Conservation (phyloP, 768 basidiomycete species). For the Tulasnella calospora region DNA sequence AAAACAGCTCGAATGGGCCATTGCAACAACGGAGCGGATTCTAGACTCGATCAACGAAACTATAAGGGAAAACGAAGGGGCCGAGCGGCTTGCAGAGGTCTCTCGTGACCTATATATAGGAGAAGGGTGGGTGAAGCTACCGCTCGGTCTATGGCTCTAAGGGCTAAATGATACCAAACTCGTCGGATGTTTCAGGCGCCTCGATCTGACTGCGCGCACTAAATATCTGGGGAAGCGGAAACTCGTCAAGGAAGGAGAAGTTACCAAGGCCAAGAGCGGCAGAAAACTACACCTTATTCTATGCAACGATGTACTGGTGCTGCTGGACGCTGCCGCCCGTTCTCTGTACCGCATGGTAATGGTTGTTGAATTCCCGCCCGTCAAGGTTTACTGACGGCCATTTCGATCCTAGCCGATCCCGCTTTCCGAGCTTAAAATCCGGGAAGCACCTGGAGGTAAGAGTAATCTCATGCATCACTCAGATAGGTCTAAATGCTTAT, state of each 20-base stretch:
- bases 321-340: conserved; percentile 67
- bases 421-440: conserved; percentile 32
- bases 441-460: conserved; percentile 12
- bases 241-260: conserved; percentile 70
- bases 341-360: conserved; percentile 80
- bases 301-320: conserved; percentile 84
- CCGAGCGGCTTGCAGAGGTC: conserved; percentile 65
- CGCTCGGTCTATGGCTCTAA: background rate
- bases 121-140: conserved; percentile 53
- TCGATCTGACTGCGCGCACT: conserved; percentile 89
- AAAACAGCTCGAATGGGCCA: conserved; percentile 48
- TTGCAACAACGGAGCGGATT: conserved; percentile 64
- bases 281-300: conserved; percentile 70
- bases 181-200: conserved; percentile 47
- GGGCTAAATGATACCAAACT: background rate
- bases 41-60: conserved; percentile 81
- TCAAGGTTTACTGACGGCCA: conserved; percentile 1
- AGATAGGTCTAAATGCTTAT: background rate
- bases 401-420: conserved; percentile 32
- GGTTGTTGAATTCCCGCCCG: conserved; percentile 21
- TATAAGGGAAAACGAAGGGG: conserved; percentile 76
- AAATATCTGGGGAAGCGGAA: conserved; percentile 74
- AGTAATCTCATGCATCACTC: background rate
- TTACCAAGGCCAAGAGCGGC: conserved; percentile 81
- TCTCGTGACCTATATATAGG: conserved; percentile 85